Evolutionary conservation across 1,284 basidiomycete genomes (phyloP).

Genomic region (Ustilago vetiveriae): DNA sequence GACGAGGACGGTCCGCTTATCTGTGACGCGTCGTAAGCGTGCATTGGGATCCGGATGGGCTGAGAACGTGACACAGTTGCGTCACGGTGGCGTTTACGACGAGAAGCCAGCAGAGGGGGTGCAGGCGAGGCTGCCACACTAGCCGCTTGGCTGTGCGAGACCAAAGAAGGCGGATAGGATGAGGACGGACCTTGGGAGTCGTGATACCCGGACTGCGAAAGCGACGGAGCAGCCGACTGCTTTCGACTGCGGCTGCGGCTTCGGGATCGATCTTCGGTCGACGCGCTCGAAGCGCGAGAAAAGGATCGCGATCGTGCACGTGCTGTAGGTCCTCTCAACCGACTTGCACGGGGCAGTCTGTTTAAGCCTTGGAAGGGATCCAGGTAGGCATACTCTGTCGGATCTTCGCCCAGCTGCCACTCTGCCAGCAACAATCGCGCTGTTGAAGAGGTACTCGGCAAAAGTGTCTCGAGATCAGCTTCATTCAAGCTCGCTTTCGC

Average conservation of each 20-base stretch:
- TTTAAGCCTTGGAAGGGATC: constrained; percentile 46
- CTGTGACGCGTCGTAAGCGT: constrained; percentile 4
- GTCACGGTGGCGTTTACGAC: constrained; percentile 16
- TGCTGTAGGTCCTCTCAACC: constrained; percentile 22
- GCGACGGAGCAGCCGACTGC: constrained; percentile 11
- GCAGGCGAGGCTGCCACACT: constrained; percentile 12
- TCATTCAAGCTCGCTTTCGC: constrained; percentile 2
- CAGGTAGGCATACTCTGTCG: constrained; percentile 21
- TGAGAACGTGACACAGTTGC: constrained; percentile 10
- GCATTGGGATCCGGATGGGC: constrained; percentile 9
- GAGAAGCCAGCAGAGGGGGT: constrained; percentile 20
- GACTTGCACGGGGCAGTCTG: constrained; percentile 39
- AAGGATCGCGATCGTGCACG: constrained; percentile 42
- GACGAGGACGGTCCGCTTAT: no score
- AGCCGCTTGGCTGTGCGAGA: constrained; percentile 14
- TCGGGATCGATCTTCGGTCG: constrained; percentile 22
- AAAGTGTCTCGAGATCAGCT: constrained; percentile 22
- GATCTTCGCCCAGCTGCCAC: constrained; percentile 40
- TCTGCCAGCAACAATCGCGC: constrained; percentile 38
- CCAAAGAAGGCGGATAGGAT: constrained; percentile 23
- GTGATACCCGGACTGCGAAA: constrained; percentile 17
- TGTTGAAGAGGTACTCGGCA: constrained; percentile 40
- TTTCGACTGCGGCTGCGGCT: constrained; percentile 28
- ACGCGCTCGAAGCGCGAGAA: constrained; percentile 34
- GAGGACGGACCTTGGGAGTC: constrained; percentile 16